These are phyloP conservation scores for Taphrina wiesneri DNA, from an alignment of 1,139 yeast species.

Conservation along the genomic window DNA sequence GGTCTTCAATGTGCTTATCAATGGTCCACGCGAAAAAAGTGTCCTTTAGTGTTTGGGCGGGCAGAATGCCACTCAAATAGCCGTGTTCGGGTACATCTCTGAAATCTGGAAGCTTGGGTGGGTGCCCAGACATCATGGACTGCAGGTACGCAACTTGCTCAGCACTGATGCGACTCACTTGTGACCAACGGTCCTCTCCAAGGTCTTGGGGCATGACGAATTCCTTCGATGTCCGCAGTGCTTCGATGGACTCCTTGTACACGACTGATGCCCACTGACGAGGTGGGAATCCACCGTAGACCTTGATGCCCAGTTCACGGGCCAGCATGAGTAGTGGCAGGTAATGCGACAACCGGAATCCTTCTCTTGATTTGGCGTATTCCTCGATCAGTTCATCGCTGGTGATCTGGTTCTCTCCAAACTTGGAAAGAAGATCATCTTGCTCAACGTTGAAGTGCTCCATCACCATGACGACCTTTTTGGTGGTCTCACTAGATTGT, in stretches of 20 bases:
- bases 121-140: conserved; percentile 15
- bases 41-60: conserved; percentile 16
- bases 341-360: conserved; percentile 4
- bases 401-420: not conserved
- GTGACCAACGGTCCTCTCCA: not conserved
- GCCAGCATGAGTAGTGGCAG: conserved; percentile 10
- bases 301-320: not conserved
- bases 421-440: not conserved
- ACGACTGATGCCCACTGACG: conserved; percentile 22
- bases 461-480: conserved; percentile 6
- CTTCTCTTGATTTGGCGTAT: not conserved
- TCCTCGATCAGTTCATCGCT: not conserved
- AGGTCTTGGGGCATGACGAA: not conserved
- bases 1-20: not conserved
- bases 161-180: not conserved
- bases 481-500: not conserved
- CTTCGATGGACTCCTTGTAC: conserved; percentile 4
- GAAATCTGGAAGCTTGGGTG: not conserved
- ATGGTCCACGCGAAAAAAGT: conserved; percentile 22
- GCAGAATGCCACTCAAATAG: conserved; percentile 1
- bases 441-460: conserved; percentile 18
- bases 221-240: not conserved
- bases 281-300: conserved; percentile 19
- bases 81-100: not conserved
- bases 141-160: conserved; percentile 17